Evolutionary conservation across 148 eudicot species (phyloP), one percentile per base, ranked within the genome.

Genomic region (Fagopyrum tataricum): DNA sequence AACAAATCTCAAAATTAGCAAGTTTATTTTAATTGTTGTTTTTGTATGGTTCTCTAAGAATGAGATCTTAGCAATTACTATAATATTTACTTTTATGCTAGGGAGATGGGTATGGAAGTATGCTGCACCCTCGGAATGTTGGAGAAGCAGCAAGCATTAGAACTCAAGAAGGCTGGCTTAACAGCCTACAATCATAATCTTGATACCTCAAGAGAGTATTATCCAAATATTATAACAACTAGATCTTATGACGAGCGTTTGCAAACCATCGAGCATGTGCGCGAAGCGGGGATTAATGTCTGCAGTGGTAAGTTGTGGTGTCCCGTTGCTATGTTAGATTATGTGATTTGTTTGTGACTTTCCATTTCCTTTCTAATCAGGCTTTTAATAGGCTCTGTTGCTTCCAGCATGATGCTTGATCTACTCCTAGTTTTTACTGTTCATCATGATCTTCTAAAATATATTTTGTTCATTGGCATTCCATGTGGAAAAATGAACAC

Each of bases 61-160:
- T 59, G 40, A 59, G 18, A 37, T 64, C 68, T 64, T 5, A 39
- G 43, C 20, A 15, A 24, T 64, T 64, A 13, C 15, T 46, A 6
- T 46, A 8, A 11, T 7, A 43, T 43, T 47, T 17, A 20, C 24
- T 72, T 72, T 62, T 76, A 75, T 82, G 56, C 23, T 78, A 95
- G 99, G 91, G 94, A 75, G 51, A 92, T 95, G 99, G 99, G 96
- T 51, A 90, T 95, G 99, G 99, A 95, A 80, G 99, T 95, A 68
- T 95, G 99, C 82, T 95, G 99, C 83, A 95, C 99, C 42, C 83
- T 96, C 82, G 99, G 99, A 67, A 96, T 96, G 99, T 76, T 96
- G 73, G 99, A 96, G 85, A 92, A 96, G 82, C 96, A 96, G 83
- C 99, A 96, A 80, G 99, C 99, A 48, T 72, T 82, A 77, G 92